phyloP scores from a whole-genome alignment of 1,139 yeast species.

The Hyphopichia buzzinii region DNA sequence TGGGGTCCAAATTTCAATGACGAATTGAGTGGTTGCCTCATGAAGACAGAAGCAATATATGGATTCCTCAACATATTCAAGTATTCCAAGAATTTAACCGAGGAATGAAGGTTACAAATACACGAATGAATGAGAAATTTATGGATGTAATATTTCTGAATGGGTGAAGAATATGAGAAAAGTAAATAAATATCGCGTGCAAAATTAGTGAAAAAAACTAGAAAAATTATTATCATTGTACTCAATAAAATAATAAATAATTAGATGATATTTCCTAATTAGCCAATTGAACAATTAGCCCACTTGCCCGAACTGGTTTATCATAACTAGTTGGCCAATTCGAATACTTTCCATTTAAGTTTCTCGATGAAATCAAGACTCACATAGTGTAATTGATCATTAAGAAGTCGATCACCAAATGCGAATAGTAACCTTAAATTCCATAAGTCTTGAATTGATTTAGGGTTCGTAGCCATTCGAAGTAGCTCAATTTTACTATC shows the following conservation, averaged over 20 bases:
- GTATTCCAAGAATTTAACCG: background rate
- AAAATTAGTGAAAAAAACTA: no score
- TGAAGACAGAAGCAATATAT: background rate
- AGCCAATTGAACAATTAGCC: no score
- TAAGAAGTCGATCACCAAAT: slow-evolving; percentile 48
- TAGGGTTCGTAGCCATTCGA: slow-evolving; percentile 44
- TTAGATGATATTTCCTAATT: no score
- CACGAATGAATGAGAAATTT: no score
- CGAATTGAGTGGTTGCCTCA: slow-evolving; percentile 3
- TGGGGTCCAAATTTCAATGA: slow-evolving; percentile 23
- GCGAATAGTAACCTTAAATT: slow-evolving; percentile 63
- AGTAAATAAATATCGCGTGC: background rate
- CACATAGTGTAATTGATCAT: slow-evolving; percentile 37
- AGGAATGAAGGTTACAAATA: no score
- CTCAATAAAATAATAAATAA: no score
- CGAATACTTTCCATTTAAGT: slow-evolving; percentile 47
- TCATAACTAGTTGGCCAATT: slow-evolving; percentile 6
- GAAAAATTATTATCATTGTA: no score
- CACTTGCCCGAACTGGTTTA: background rate
- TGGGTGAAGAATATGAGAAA: background rate
- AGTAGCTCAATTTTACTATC: slow-evolving; percentile 58
- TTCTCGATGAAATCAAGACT: slow-evolving; percentile 50
- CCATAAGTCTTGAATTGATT: slow-evolving; percentile 58
- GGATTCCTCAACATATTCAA: background rate
- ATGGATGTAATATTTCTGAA: no score